Percentiles rank a stretch among this genome's conserved stretches.
These are phyloP conservation scores for Mentha longifolia DNA, from an alignment of 257 asterid genomes.

Conservation along the genomic window DNA sequence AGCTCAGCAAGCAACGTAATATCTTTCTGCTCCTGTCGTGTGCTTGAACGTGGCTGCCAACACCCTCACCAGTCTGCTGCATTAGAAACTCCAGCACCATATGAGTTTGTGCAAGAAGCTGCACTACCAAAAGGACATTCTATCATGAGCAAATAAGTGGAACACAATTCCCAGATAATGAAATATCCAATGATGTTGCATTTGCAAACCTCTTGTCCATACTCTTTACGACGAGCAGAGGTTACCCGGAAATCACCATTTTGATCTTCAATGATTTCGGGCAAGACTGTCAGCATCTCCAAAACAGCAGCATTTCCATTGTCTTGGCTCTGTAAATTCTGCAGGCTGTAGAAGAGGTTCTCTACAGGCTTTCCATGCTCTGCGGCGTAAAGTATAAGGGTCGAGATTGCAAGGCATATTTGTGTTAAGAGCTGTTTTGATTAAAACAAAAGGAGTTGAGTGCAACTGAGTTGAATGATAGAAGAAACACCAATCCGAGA, in stretches of 20 bases:
- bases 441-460: conserved; percentile 35
- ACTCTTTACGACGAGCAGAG: conserved; percentile 65
- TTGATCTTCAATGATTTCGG: conserved; percentile 83
- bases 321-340: conserved; percentile 65
- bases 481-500: background rate
- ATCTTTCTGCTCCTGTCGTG: conserved; percentile 70
- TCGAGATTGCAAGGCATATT: conserved; percentile 88
- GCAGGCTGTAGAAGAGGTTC: conserved; percentile 83
- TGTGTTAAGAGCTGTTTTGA: conserved; percentile 83
- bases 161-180: conserved; percentile 20
- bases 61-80: conserved; percentile 65
- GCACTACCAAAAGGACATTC: conserved; percentile 43
- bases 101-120: conserved; percentile 87
- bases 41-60: conserved; percentile 48
- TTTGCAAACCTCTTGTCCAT: conserved; percentile 70
- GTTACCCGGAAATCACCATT: conserved; percentile 52
- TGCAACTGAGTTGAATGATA: conserved; percentile 19
- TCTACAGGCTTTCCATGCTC: conserved; percentile 75
- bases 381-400: conserved; percentile 73
- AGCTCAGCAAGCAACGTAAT: conserved; percentile 87
- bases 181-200: conserved; percentile 26
- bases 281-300: conserved; percentile 86
- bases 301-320: conserved; percentile 70
- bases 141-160: conserved; percentile 40
- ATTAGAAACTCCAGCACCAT: conserved; percentile 79